Evolutionary conservation across 306 rosid species (phyloP).

Genomic region (Clitoria ternatea): DNA sequence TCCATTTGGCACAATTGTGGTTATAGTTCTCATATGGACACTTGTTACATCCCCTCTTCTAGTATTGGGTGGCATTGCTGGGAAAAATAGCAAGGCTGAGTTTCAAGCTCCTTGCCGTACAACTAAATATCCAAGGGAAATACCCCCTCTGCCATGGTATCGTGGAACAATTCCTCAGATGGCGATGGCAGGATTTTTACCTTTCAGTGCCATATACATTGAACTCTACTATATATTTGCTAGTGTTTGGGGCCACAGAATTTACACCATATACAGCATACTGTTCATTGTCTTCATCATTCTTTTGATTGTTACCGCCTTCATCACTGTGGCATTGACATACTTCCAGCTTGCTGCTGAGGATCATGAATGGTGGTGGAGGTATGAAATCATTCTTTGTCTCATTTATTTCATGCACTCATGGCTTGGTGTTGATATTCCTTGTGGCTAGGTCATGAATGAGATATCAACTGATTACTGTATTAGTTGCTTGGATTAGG

Average conservation of each 20-base stretch:
- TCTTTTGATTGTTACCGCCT: slow-evolving; percentile 56
- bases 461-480: neutral
- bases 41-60: slow-evolving; percentile 51
- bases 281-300: slow-evolving; percentile 49
- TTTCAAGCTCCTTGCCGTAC: slow-evolving; percentile 52
- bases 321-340: slow-evolving; percentile 51
- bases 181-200: slow-evolving; percentile 58
- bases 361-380: slow-evolving; percentile 63
- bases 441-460: neutral
- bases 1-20: slow-evolving; percentile 54
- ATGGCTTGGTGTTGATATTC: neutral
- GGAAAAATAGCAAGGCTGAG: slow-evolving; percentile 56
- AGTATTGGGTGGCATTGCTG: slow-evolving; percentile 53
- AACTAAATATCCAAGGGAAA: slow-evolving; percentile 52
- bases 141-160: slow-evolving; percentile 54
- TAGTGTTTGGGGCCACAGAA: slow-evolving; percentile 57
- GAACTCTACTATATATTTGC: slow-evolving; percentile 52
- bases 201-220: slow-evolving; percentile 49
- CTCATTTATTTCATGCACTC: neutral
- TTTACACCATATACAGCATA: slow-evolving; percentile 48
- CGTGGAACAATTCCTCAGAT: slow-evolving; percentile 44
- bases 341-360: slow-evolving; percentile 63
- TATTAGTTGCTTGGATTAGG: neutral
- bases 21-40: slow-evolving; percentile 57
- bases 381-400: slow-evolving; percentile 29